Percentiles rank a stretch among this genome's conserved stretches.
These are phyloP conservation scores for Warburgia ugandensis DNA, from an alignment of 164 flowering plant species.

Conservation along the genomic window DNA sequence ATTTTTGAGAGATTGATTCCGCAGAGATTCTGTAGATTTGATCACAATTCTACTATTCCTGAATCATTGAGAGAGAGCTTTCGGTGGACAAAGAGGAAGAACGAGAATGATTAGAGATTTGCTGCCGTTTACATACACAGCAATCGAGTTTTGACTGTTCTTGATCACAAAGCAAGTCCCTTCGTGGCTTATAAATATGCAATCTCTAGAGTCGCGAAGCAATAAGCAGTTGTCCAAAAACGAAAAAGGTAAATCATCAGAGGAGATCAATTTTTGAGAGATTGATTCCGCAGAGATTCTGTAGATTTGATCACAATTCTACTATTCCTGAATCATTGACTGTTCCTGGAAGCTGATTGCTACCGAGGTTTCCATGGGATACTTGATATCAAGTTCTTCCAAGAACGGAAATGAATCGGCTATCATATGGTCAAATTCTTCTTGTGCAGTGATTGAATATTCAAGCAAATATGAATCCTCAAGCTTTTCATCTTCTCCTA, in stretches of 20 bases:
- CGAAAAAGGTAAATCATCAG: conserved; percentile 31
- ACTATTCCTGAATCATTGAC: conserved; percentile 40
- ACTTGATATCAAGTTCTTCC: conserved; percentile 52
- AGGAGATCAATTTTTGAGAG: conserved; percentile 42
- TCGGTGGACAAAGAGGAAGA: not conserved
- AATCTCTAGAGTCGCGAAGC: conserved; percentile 26
- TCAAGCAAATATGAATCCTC: conserved; percentile 30
- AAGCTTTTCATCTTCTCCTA: conserved; percentile 25
- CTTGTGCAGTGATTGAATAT: conserved; percentile 16
- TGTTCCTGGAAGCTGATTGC: not conserved
- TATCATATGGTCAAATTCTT: conserved; percentile 27
- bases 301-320: conserved; percentile 25
- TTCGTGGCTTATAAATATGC: conserved; percentile 21
- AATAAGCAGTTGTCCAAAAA: conserved; percentile 27
- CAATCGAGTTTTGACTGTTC: conserved; percentile 21
- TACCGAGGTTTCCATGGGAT: conserved; percentile 15
- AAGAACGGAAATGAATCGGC: conserved; percentile 30
- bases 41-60: too few species aligned
- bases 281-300: conserved; percentile 25
- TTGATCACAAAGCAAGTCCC: conserved; percentile 26
- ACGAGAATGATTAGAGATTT: conserved; percentile 9
- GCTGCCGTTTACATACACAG: conserved; percentile 20
- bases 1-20: too few species aligned
- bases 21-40: too few species aligned
- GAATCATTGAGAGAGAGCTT: conserved; percentile 17